Evolutionary conservation across 352 stramenopile genomes (phyloP).

Genomic region (Pythium myriotylum): DNA sequence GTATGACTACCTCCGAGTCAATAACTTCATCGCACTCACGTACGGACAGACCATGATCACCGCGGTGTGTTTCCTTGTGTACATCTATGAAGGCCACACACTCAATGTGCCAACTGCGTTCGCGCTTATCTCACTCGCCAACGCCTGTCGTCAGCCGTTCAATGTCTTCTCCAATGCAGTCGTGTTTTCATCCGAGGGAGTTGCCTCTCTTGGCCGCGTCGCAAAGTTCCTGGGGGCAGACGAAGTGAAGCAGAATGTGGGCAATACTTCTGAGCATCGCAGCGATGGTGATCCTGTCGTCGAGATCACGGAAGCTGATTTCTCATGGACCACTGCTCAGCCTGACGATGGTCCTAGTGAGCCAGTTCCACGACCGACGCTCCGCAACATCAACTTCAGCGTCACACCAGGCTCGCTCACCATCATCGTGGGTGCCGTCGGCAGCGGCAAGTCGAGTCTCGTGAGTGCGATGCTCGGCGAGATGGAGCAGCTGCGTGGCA

Average conservation of each 20-base stretch:
- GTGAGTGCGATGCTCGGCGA: too few relatives aligned
- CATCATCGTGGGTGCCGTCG: conserved; percentile 58
- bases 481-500: too few relatives aligned
- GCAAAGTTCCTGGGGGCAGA: too few relatives aligned
- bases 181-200: conserved; percentile 31
- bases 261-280: conserved; percentile 1
- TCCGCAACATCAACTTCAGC: conserved; percentile 45
- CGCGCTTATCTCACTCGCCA: conserved; percentile 36
- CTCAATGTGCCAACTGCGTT: conserved; percentile 29
- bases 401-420: conserved; percentile 49
- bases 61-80: conserved; percentile 20
- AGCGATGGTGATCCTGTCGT: conserved; percentile 19
- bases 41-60: conserved; percentile 21
- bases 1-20: conserved; percentile 20
- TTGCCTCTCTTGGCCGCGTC: conserved; percentile 38
- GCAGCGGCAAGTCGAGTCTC: conserved; percentile 63
- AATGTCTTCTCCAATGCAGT: conserved; percentile 39
- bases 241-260: conserved; percentile 30
- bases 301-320: conserved; percentile 38
- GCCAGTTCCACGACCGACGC: not conserved
- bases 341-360: not conserved
- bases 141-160: conserved; percentile 39
- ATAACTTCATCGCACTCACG: conserved; percentile 20
- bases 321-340: conserved; percentile 25
- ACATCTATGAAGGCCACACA: conserved; percentile 19